Evolutionary conservation across 179 eudicot species (phyloP).

Genomic region (Camellia oleifera): DNA sequence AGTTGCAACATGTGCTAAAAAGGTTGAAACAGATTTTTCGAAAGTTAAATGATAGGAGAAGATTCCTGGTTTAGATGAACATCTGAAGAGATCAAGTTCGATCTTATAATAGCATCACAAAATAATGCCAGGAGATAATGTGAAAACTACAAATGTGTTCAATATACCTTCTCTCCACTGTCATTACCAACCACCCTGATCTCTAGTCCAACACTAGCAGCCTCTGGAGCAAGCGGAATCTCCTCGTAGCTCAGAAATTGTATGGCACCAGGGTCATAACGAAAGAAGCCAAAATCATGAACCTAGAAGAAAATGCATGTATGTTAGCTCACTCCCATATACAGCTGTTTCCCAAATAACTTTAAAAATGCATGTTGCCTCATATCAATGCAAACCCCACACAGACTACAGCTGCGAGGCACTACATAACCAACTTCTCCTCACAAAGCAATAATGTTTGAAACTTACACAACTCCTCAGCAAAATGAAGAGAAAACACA

Average conservation of each 20-base stretch:
- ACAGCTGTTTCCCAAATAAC: neutral
- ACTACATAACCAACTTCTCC: neutral
- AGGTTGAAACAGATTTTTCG: neutral
- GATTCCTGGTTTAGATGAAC: neutral
- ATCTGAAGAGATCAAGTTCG: neutral
- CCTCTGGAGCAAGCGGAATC: too few relatives aligned
- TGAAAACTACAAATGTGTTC: too few relatives aligned
- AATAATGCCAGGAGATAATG: too few relatives aligned
- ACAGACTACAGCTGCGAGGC: constrained; percentile 3
- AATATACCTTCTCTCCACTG: too few relatives aligned
- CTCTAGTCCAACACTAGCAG: too few relatives aligned
- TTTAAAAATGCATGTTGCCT: neutral
- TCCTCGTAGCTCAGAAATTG: too few relatives aligned
- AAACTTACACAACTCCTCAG: neutral
- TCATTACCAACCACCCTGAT: too few relatives aligned
- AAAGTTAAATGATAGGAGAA: neutral
- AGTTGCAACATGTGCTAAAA: neutral
- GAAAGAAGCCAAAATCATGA: too few relatives aligned
- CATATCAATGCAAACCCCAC: neutral
- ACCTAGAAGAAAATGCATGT: too few relatives aligned
- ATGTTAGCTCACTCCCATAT: neutral
- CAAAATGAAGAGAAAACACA: neutral
- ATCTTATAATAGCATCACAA: neutral
- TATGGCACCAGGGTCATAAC: too few relatives aligned
- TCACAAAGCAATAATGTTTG: neutral